Base-by-base conservation (phyloP, 179 eudicot genomes). In the Pouteria campechiana region DNA sequence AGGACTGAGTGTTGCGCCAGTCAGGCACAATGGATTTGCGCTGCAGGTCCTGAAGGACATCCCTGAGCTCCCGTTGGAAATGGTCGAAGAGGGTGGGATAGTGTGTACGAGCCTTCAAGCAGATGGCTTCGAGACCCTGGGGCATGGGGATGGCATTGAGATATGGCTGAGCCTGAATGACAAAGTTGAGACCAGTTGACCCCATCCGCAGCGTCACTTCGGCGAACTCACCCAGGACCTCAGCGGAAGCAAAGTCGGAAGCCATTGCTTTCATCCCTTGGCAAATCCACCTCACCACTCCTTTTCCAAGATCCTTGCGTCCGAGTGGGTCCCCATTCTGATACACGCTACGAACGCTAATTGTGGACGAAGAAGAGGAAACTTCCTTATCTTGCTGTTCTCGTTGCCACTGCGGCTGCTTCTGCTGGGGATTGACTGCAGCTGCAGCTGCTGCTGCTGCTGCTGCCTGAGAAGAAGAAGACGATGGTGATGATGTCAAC, bases 211-310 rank as follows among this genome's bases (percentile, higher is more conserved):
- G 79, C 25, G 49, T 67, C 11, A 81, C n/a, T 63, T 81, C 87
- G 0, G 45, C 9, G 16, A 84, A 84, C 42, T 84, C 92, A 3
- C 81, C 83, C 36, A 73, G 72, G 28, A 75, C n/a, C 66, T 84
- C 95, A 0, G 87, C 67, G 1, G 37, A 42, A 0, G 72, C 83
- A 32, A 74, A 65, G 52, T 84, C 92, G 19, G 64, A 32, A 7
- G 95, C 95, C 95, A 84, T 78, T 19, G 95, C 81, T 36, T 44
- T 78, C 92, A 84, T 84, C 5, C 83, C 95, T 25, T 65, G 81
- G 48, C 65, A 25, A 16, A 84, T 53, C 95, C 92, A 84, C 36
- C 28, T 63, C 25, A 84, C 92, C 9, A 81, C 92, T 10, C 36
- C 22, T 65, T 78, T 84, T 39, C 95, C 95, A 30, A 84, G 43